Base-by-base conservation (phyloP, 768 basidiomycete genomes). In the Suillus clintonianus region DNA sequence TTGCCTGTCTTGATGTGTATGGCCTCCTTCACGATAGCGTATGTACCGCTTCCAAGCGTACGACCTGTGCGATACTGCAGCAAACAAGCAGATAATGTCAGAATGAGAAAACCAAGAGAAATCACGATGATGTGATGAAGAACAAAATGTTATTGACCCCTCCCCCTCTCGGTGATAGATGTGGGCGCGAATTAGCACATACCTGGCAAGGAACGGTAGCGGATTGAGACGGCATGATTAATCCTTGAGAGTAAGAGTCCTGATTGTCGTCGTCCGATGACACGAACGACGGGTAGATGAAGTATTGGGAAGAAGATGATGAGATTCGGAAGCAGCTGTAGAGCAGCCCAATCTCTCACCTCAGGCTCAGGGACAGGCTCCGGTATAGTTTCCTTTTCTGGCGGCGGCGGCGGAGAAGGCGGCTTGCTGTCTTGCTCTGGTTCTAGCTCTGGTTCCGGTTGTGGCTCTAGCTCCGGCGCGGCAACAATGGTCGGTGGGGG, bases 11-110 rank as follows among this genome's bases (percentile, higher is more conserved):
- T 89, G 80, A 97, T 89, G 72, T 97, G 94, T 30, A 96, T 92
- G 51, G 95, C 95, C 81, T 97, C 95, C 78, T 94, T 95, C 55
- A 95, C 94, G 75, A 95, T 94, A 64, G 94, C 94, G 72, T 97
- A 98, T 48, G 95, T 97, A 55, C 95, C 95, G 71, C 91, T 95
- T 30, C 92, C 93, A 45, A 91, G 87, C 6, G 90, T 92, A 76
- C 89, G 91, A 67, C 94, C 94, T 10, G 94, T 95, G 67, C 91
- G 90, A 71, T 94, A 94, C 92, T 93, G 69, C 47, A 61, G 56
- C 22, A 32, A 34, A 50, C 39, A 64, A 61, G 45, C 36, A 32
- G 47, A 37, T 30, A 19, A 51, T n/a, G 3, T 57, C 15, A 57
- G 55, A 50, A 59, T 4, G n/a, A 22, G 47, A 62, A 50, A 30